Base-by-base conservation (phyloP, 345 rosid genomes). In the Fremontodendron californicum region DNA sequence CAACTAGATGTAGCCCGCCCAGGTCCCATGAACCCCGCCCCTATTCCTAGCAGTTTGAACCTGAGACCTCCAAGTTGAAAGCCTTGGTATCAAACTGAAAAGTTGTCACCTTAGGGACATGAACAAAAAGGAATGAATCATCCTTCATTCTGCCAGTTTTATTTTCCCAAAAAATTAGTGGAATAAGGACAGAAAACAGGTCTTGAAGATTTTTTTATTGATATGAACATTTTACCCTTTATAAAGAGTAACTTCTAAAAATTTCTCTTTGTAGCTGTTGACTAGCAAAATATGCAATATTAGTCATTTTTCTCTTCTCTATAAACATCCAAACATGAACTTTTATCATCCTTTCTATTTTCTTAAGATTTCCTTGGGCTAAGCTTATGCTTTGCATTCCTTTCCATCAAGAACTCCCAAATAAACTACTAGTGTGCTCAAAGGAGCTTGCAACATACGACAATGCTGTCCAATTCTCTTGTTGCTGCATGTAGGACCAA, bases 401-500 rank as follows among this genome's bases (percentile, higher is more conserved):
- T 46, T 68, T 69, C 12, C 9, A 70, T n/a, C 25, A 6, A 31
- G 21, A 54, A 37, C 4, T 52, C 75, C 25, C 29, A 21, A 54
- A 73, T 19, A 54, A 73, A 52, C 9, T 54, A 73, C 19, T 4
- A 40, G 65, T n/a, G 63, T 11, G 31, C 23, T 72, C 54, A 66
- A 67, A 29, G 78, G 40, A 49, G 71, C 16, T 40, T 40, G 69
- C 54, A 71, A 87, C 99, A 35, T 91, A 96, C 98, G 94, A 93
- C 77, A 93, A 83, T 37, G 99, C 98, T 3, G 91, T 92, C 98
- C 99, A 96, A 61, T 85, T 96, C 71, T 96, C 99, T 66, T 83
- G 88, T 76, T 96, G 99, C 79, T 96, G 98, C 90, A 93, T 46
- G 74, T 86, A 87, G 29, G 98, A 93, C 98, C 99, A 93, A 35